Evolutionary conservation across 2,329 filamentous ascomycete species (phyloP).

Genomic region (Xylariaceae sp.): DNA sequence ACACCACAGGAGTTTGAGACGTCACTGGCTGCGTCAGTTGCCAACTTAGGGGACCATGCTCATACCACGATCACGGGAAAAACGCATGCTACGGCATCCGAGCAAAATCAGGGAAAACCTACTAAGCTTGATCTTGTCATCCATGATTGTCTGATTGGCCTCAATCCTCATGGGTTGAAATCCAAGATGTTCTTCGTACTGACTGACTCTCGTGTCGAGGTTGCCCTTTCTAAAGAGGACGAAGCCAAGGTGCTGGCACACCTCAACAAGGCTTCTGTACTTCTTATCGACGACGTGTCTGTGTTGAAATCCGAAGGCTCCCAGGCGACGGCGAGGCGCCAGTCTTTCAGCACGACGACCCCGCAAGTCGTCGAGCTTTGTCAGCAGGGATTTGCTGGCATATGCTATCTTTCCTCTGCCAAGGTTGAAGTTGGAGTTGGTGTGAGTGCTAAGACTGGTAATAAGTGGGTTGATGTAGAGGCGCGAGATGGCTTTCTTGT

Average conservation of each 20-base stretch:
- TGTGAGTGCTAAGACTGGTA: constrained; percentile 49
- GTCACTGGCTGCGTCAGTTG: constrained; percentile 72
- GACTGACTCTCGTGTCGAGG: constrained; percentile 68
- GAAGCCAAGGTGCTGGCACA: constrained; percentile 60
- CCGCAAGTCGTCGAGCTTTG: constrained; percentile 54
- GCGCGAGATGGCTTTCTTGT: constrained; percentile 81
- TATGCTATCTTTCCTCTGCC: constrained; percentile 82
- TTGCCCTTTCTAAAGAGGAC: constrained; percentile 59
- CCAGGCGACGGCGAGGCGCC: constrained; percentile 36
- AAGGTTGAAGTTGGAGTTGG: constrained; percentile 59
- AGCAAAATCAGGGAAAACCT: constrained; percentile 43
- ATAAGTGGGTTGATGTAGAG: constrained; percentile 70
- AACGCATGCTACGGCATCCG: constrained; percentile 12
- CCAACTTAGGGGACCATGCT: constrained; percentile 64
- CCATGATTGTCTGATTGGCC: constrained; percentile 72
- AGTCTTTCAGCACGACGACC: constrained; percentile 37
- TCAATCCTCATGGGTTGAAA: constrained; percentile 70
- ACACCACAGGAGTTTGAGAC: constrained; percentile 69
- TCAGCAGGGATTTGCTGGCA: constrained; percentile 71
- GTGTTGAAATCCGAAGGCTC: constrained; percentile 36
- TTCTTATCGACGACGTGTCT: constrained; percentile 72
- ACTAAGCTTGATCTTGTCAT: constrained; percentile 69
- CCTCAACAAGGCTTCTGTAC: constrained; percentile 73
- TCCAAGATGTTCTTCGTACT: constrained; percentile 77
- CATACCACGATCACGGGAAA: constrained; percentile 44